Evolutionary conservation across 2,329 filamentous ascomycete species (phyloP), one percentile per base, ranked within the genome.

Genomic region (Truncatella angustata): DNA sequence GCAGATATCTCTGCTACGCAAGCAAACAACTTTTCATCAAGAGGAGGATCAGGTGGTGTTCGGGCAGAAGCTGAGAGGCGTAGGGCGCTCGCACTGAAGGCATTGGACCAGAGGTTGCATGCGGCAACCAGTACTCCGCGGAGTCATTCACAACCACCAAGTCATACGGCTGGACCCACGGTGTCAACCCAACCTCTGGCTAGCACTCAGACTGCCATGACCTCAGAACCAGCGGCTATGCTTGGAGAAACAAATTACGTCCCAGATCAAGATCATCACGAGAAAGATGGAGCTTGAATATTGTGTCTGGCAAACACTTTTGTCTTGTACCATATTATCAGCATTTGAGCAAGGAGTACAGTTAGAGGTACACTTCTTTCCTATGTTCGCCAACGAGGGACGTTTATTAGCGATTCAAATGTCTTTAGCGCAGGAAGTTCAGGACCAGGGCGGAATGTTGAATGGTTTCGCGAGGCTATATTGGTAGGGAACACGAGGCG

Each of bases 1-100:
- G 87, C 89, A 54, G 91, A 93, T 57, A 82, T 93, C 53, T 87
- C 88, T 20, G 85, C 86, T 1, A 85, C 89, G 56, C 83, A 88
- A 58, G 90, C 90, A 14, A 82, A 85, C 48, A 77, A 82, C 51
- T 74, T 76, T 54, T 66, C 79, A 50, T 80, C 78, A 58, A 72
- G 82, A 36, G 79, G 79, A 20, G 80, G 77, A 4, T 85, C 81
- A 10, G 80, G 86, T 11, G 84, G 85, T 48, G 90, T 92, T 46
- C 85, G 92, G 54, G 93, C 94, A 46, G 94, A 97, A 70, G 93
- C 93, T 1, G 94, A 97, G 75, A 78, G 94, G 59, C 83, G 94
- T 66, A 82, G 94, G 59, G 92, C 92, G 0, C 74, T 99, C 58
- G 94, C 94, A 1, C 78, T 99, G 51, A 93, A 93, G 66, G 93